Evolutionary conservation across 2,329 filamentous ascomycete species (phyloP), one percentile per base, ranked within the genome.

Genomic region (Decorospora gaudefroyi): DNA sequence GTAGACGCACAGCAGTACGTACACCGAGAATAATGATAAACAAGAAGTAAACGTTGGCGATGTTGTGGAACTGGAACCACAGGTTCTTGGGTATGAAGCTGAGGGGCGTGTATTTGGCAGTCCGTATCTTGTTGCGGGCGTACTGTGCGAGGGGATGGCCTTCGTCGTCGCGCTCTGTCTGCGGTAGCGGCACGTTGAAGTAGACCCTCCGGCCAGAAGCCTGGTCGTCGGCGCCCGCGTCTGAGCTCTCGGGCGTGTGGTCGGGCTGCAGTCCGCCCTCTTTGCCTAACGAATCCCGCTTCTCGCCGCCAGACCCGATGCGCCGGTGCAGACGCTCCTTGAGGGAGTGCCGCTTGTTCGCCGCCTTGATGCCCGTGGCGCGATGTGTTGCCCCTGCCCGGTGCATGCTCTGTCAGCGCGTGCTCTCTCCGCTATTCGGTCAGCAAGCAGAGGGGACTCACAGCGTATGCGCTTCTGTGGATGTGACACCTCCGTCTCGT

Each of bases 1-100:
- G 18, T 47, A 54, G 46, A 46, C 29, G 12, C 12, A 31, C 40
- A 41, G 37, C 35, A 31, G 25, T 42, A 80, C 91, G 79, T 85
- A 97, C 93, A 64, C 86, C 85, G 48, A 99, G 81, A 66, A 99
- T 95, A 68, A 96, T 91, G 62, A 92, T 81, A 74, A 97, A 96
- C 59, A 97, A 78, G 80, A 99, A 99, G 75, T 97, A 99, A 40
- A 97, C 86, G 71, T 99, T 99, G 66, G 93, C 93, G 63, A 99
- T 87, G 67, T 97, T 97, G 74, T 99, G 92, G 68, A 99, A 97
- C 72, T 99, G 95, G 55, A 95, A 89, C 84, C 86, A 99, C 65
- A 99, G 68, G 72, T 99, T 97, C 76, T 97, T 97, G 10, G 93
- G 93, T 18, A 99, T 72, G 72, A 99, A 99, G 48, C 88, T 95